A percentile compares a stretch with the other conserved stretches of the same genome.
Evolutionary conservation across 2,329 filamentous ascomycete species (phyloP).

Genomic region (Neofusicoccum cordaticola): DNA sequence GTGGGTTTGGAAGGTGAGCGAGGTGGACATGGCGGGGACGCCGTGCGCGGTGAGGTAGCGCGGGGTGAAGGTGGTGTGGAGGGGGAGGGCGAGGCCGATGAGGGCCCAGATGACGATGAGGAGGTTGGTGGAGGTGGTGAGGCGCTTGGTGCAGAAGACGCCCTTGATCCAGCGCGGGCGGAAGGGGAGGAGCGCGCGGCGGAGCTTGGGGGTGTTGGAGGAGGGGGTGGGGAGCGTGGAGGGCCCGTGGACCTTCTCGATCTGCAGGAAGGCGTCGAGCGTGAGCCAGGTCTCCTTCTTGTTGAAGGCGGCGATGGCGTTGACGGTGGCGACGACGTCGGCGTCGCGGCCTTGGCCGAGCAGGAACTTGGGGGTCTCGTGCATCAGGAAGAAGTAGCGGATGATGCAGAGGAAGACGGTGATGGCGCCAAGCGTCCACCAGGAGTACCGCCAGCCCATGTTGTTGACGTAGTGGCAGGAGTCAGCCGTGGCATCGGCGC

Average conservation of each 20-base stretch:
- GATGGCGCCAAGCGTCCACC: slow-evolving; percentile 40
- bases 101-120: slow-evolving; percentile 44
- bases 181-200: slow-evolving; percentile 24
- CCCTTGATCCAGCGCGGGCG: slow-evolving; percentile 29
- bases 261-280: slow-evolving; percentile 34
- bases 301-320: slow-evolving; percentile 45
- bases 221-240: not conserved
- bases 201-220: slow-evolving; percentile 28
- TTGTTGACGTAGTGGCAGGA: slow-evolving; percentile 27
- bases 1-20: slow-evolving; percentile 53
- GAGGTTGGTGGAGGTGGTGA: slow-evolving; percentile 33
- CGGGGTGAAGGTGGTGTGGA: slow-evolving; percentile 51
- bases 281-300: slow-evolving; percentile 33
- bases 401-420: slow-evolving; percentile 48
- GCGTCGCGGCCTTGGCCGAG: slow-evolving; percentile 53
- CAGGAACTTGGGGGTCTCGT: slow-evolving; percentile 61
- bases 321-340: slow-evolving; percentile 47
- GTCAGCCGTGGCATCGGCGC: slow-evolving; percentile 15
- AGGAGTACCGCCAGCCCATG: slow-evolving; percentile 45
- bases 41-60: slow-evolving; percentile 54
- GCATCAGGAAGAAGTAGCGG: slow-evolving; percentile 54
- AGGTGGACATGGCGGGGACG: slow-evolving; percentile 42
- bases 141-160: slow-evolving; percentile 41
- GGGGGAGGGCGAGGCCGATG: slow-evolving; percentile 45
- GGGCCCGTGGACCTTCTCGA: slow-evolving; percentile 31